A percentile compares a stretch with the other conserved stretches of the same genome.
phyloP scores from a whole-genome alignment of 2,329 filamentous ascomycete species.

The Colletotrichum spaethianum region DNA sequence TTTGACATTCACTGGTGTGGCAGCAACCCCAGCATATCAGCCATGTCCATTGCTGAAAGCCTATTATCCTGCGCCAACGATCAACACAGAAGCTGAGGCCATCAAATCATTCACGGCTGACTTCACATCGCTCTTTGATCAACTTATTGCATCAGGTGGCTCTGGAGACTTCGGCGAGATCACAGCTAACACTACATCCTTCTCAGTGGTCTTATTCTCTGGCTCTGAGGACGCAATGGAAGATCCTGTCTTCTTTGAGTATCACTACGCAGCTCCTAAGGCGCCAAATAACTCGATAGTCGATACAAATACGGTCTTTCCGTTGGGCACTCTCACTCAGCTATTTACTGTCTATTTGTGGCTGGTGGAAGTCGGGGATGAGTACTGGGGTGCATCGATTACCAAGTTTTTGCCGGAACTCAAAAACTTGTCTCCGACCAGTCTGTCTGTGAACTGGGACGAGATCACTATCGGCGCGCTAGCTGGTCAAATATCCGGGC shows the following conservation, averaged over 20 bases:
- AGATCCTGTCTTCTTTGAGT: slow-evolving; percentile 44
- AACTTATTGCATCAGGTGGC: slow-evolving; percentile 41
- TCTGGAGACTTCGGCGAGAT: slow-evolving; percentile 45
- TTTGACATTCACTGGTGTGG: background rate
- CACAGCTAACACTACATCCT: slow-evolving; percentile 46
- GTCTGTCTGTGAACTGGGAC: slow-evolving; percentile 41
- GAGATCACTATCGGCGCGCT: slow-evolving; percentile 45
- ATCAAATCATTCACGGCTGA: slow-evolving; percentile 35
- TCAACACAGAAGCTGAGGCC: slow-evolving; percentile 31
- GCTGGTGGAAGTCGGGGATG: slow-evolving; percentile 48
- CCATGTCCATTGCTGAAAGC: slow-evolving; percentile 42
- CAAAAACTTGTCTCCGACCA: background rate
- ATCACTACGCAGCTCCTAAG: slow-evolving; percentile 44
- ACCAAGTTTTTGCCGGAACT: slow-evolving; percentile 50
- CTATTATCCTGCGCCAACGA: slow-evolving; percentile 42
- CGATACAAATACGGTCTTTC: slow-evolving; percentile 46
- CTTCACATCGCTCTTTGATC: slow-evolving; percentile 43
- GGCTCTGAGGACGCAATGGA: slow-evolving; percentile 17
- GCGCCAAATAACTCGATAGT: slow-evolving; percentile 34
- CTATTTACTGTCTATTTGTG: slow-evolving; percentile 52
- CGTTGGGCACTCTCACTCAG: slow-evolving; percentile 49
- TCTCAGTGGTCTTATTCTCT: slow-evolving; percentile 47
- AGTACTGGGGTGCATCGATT: slow-evolving; percentile 47
- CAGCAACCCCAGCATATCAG: slow-evolving; percentile 31
- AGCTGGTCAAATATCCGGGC: slow-evolving; percentile 45